Evolutionary conservation across 106 monocot genomes (phyloP), one percentile per base, ranked within the genome.

Genomic region (Allium cepa): DNA sequence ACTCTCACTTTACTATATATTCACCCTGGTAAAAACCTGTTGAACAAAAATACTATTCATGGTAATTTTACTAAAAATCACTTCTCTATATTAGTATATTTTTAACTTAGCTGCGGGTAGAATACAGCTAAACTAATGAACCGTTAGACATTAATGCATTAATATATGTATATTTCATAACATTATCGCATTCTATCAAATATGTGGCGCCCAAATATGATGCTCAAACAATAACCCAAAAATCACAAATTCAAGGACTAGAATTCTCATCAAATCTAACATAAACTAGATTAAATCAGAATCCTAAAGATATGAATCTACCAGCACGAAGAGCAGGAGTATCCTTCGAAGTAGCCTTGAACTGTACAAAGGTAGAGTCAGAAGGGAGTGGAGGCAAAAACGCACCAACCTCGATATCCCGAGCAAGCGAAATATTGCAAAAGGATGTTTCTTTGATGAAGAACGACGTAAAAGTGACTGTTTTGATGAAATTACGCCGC

Each of bases 261-360:
- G n/a, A 4, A 17, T 26, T 48, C 7, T 64, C 47, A 9, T 47
- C 2, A n/a, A 47, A 48, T 18, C 18, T 0, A 58, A 16, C 8
- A 1, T n/a, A 64, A 15, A 0, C 63, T 9, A 46, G 4, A 48
- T 47, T 49, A 14, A 47, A 59, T 17, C 7, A 61, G 8, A 13
- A 60, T 57, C 8, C 46, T 47, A 26, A 15, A 10, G 22, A 50
- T 0, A 11, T 4, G 26, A 59, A n/a, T 14, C 76, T 79, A 95
- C 95, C 95, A 18, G 96, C 96, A 56, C 96, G 91, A 46, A 96
- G 96, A 26, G 96, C 96, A 17, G 96, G 96, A 46, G 96, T 96
- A 50, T 96, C 96, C 60, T 78, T 88, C 2, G 91, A 14, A 15
- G 82, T 82, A 56, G 96, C 91, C 60, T 82, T 81, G 82, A 96